Evolutionary conservation across 169 alveolate genomes (phyloP).

Genomic region (Plasmodium adleri): DNA sequence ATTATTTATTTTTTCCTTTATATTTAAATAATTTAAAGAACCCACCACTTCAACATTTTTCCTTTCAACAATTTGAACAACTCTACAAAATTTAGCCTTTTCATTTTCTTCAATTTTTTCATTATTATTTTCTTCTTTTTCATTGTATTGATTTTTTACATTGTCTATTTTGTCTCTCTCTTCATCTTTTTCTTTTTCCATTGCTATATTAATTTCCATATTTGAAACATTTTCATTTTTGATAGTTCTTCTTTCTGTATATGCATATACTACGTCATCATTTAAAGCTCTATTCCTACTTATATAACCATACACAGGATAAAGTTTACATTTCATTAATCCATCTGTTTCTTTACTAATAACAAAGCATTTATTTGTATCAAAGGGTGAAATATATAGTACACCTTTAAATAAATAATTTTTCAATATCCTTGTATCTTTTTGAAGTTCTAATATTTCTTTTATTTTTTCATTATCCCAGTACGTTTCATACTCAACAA

Average conservation of each 20-base stretch:
- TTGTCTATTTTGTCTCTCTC: background rate
- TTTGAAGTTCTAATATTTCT: conserved; percentile 17
- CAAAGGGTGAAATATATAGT: conserved; percentile 66
- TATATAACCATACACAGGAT: conserved; percentile 83
- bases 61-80: conserved; percentile 42
- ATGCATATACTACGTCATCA: conserved; percentile 84
- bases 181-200: background rate
- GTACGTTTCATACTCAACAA: conserved; percentile 49
- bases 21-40: conserved; percentile 44
- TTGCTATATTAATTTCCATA: background rate
- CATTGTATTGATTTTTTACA: conserved; percentile 8
- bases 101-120: conserved; percentile 18
- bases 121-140: background rate
- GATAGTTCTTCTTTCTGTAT: conserved; percentile 77
- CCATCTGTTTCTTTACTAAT: conserved; percentile 13
- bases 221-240: background rate
- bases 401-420: conserved; percentile 49
- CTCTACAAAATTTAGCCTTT: conserved; percentile 49
- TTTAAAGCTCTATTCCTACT: conserved; percentile 86
- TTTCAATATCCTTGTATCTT: background rate
- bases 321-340: conserved; percentile 23
- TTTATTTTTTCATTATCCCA: conserved; percentile 61
- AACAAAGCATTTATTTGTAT: conserved; percentile 59
- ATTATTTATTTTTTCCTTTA: conserved; percentile 39
- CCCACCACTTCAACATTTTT: conserved; percentile 34